These are phyloP conservation scores for Agrocybe chaxingu DNA, from an alignment of 768 basidiomycete genomes.

Conservation along the genomic window DNA sequence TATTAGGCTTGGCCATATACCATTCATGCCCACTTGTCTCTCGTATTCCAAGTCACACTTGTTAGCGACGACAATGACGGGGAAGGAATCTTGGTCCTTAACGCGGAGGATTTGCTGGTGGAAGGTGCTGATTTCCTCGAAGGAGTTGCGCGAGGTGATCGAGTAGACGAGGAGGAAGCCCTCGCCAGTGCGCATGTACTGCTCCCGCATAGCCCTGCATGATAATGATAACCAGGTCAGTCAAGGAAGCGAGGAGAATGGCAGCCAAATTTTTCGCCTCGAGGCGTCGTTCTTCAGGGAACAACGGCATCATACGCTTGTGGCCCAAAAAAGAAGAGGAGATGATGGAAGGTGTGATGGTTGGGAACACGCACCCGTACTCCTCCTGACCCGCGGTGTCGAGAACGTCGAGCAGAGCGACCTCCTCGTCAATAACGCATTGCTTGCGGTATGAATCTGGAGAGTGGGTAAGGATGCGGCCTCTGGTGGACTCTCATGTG, in stretches of 20 bases:
- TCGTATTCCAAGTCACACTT: slow-evolving; percentile 96
- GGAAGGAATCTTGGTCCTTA: slow-evolving; percentile 94
- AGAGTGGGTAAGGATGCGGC: slow-evolving; percentile 3
- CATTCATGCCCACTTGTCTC: slow-evolving; percentile 93
- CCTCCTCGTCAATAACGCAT: slow-evolving; percentile 97
- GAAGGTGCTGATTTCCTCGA: slow-evolving; percentile 95
- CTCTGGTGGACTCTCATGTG: background rate
- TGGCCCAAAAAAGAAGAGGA: slow-evolving; percentile 10
- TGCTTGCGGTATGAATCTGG: slow-evolving; percentile 96
- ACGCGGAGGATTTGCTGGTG: slow-evolving; percentile 95
- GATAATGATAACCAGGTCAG: background rate
- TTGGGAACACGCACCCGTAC: slow-evolving; percentile 69
- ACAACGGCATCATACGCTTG: slow-evolving; percentile 6
- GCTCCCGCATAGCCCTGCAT: slow-evolving; percentile 94
- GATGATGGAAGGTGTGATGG: slow-evolving; percentile 8
- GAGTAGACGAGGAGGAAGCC: slow-evolving; percentile 98
- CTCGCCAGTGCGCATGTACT: slow-evolving; percentile 98
- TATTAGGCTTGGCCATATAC: slow-evolving; percentile 36
- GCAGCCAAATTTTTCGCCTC: slow-evolving; percentile 11
- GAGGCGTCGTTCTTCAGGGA: slow-evolving; percentile 11
- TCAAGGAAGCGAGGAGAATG: background rate
- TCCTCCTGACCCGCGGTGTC: slow-evolving; percentile 99
- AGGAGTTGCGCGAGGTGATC: slow-evolving; percentile 96
- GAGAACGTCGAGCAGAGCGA: slow-evolving; percentile 94
- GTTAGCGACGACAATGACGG: slow-evolving; percentile 96